Percentiles rank a stretch among this genome's conserved stretches.
These are phyloP conservation scores for Paecilomyces sp. DNA, from an alignment of 2,329 filamentous ascomycete genomes.

Conservation along the genomic window DNA sequence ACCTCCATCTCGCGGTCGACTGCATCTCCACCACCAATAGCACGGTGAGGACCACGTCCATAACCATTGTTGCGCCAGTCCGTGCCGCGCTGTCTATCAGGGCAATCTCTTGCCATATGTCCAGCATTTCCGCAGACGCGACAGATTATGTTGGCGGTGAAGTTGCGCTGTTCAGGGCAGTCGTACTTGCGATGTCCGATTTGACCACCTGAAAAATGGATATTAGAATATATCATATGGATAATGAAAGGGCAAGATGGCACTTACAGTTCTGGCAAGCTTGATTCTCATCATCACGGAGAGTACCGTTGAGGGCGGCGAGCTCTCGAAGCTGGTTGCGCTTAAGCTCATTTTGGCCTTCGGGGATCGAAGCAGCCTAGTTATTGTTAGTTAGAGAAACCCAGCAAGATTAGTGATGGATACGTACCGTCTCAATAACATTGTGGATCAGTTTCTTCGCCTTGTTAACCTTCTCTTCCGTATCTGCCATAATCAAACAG, in stretches of 20 bases:
- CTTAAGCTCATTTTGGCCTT: conserved; percentile 98
- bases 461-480: conserved; percentile 98
- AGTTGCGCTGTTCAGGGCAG: conserved; percentile 95
- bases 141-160: conserved; percentile 98
- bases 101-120: conserved; percentile 97
- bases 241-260: neutral
- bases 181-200: conserved; percentile 99
- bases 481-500: conserved; percentile 99
- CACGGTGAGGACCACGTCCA: conserved; percentile 46
- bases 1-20: conserved; percentile 94
- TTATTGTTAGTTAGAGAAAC: conserved; percentile 13
- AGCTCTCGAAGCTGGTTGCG: conserved; percentile 97
- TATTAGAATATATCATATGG: conserved; percentile 11
- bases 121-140: conserved; percentile 96
- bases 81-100: conserved; percentile 81
- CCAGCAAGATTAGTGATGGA: neutral
- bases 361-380: conserved; percentile 93
- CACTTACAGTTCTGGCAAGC: conserved; percentile 87
- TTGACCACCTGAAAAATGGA: conserved; percentile 58
- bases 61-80: conserved; percentile 81
- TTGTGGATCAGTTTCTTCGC: conserved; percentile 98
- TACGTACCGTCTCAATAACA: conserved; percentile 90
- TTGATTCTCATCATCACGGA: conserved; percentile 98
- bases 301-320: conserved; percentile 94
- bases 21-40: conserved; percentile 70